Evolutionary conservation across 768 basidiomycete genomes (phyloP), one percentile per base, ranked within the genome.

Genomic region (Boletus huronensis): DNA sequence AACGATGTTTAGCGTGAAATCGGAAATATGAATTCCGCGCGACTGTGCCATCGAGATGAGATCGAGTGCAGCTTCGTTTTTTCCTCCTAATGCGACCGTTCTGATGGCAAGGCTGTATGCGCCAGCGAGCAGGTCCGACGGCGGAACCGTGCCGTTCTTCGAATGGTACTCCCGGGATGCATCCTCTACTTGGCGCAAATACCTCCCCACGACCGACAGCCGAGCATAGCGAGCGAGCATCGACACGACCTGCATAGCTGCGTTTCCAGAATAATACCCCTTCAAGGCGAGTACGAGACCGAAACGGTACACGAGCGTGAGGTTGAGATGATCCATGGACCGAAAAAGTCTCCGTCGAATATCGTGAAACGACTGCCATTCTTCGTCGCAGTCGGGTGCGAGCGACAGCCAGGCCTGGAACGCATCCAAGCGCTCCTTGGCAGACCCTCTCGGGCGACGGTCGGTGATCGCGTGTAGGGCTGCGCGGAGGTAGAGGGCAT

Each of bases 401-500:
- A 81, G 70, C 5, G 71, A 66, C 48, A 80, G 61, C 82, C 82
- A 83, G 14, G 63, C 54, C 42, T 75, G 74, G n/a, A 70, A 70
- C 2, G 53, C 23, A 1, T 62, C 61, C 32, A 54, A 3, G n/a
- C 64, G 60, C 8, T 55, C 34, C 51, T 53, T 11, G 60, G 43
- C 14, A 56, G 68, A 44, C 25, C 66, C 53, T 35, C 62, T 59
- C 21, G 53, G 52, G 5, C 54, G 48, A 13, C 58, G 58, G 17
- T 50, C 53, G 1, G 55, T 57, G 41, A 80, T 64, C 16, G 67
- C 63, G 50, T 72, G 51, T 1, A 69, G 40, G 3, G 78, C 79
- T 11, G 72, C 75, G 14, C 47, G 57, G 53, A 70, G 70, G 63
- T 78, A 82, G 34, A 71, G 52, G 32, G 36, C 35, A 54, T 75